Conservation (phyloP, 352 stramenopile species). For the Phytophthora uliginosa region DNA sequence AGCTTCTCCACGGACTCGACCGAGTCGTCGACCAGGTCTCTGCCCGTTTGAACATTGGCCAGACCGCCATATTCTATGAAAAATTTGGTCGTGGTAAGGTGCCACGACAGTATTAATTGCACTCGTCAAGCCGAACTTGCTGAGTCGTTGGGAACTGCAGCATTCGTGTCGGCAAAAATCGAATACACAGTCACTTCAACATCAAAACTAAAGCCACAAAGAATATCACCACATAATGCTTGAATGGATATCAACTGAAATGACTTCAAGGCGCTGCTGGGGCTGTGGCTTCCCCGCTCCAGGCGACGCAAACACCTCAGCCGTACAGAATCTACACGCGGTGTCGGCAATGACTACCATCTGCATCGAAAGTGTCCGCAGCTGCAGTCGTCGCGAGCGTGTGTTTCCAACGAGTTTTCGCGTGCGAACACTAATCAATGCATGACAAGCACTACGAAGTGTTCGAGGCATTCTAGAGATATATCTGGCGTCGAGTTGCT, state of each 20-base stretch:
- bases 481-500: conserved; percentile 19
- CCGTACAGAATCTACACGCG: no score
- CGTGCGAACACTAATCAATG: conserved; percentile 9
- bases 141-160: background rate
- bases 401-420: conserved; percentile 9
- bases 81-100: background rate
- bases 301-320: no score
- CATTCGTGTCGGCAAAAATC: background rate
- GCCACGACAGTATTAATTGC: background rate
- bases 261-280: no score
- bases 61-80: background rate
- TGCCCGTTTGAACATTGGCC: conserved; percentile 8
- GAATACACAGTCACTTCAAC: background rate
- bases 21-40: conserved; percentile 23
- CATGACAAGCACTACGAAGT: conserved; percentile 12
- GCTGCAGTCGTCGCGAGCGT: background rate
- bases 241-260: no score
- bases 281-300: no score
- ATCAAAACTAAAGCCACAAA: no score
- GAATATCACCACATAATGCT: no score
- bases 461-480: conserved; percentile 12
- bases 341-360: background rate
- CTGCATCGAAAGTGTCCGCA: conserved; percentile 18
- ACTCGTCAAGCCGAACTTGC: background rate
- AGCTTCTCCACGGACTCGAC: conserved; percentile 31